Conservation (phyloP, 1,284 basidiomycete genomes). For the Somion occarium region DNA sequence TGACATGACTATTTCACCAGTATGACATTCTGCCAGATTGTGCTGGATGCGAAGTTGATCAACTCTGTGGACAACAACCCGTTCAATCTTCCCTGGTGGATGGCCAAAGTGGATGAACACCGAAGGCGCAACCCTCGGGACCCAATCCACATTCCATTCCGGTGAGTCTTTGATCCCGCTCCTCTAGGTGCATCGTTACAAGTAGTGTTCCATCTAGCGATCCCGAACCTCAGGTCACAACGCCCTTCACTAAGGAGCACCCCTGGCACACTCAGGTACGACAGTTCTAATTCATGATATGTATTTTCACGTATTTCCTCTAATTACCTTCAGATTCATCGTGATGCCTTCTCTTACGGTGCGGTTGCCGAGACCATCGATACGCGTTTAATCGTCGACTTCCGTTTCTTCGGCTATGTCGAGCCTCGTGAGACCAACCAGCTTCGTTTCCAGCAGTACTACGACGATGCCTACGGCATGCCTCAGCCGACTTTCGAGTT, state of each 20-base stretch:
- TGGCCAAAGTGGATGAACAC: conserved; percentile 31
- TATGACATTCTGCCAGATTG: conserved; percentile 20
- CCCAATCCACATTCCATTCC: conserved; percentile 15
- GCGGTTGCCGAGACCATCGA: conserved; percentile 21
- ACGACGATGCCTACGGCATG: conserved; percentile 30
- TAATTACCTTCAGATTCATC: conserved; percentile 23
- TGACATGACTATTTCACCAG: too few relatives aligned
- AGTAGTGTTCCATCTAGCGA: too few relatives aligned
- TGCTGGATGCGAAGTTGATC: conserved; percentile 12
- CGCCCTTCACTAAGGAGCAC: conserved; percentile 16
- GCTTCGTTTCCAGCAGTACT: conserved; percentile 19
- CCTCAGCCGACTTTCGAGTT: conserved; percentile 31
- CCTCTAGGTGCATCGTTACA: too few relatives aligned
- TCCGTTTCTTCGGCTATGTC: conserved; percentile 26
- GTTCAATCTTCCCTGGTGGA: conserved; percentile 21
- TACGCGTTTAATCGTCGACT: conserved; percentile 21
- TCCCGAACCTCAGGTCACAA: conserved; percentile 30
- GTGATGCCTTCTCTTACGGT: conserved; percentile 29
- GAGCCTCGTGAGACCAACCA: conserved; percentile 21
- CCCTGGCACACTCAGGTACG: conserved; percentile 28
- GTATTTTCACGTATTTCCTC: conserved; percentile 1
- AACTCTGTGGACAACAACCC: conserved; percentile 6
- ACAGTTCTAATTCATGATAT: not conserved
- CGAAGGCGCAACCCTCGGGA: conserved; percentile 24
- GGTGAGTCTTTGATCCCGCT: too few relatives aligned